These are phyloP conservation scores for Durusdinium trenchii DNA, from an alignment of 73 alveolate species.

Conservation along the genomic window DNA sequence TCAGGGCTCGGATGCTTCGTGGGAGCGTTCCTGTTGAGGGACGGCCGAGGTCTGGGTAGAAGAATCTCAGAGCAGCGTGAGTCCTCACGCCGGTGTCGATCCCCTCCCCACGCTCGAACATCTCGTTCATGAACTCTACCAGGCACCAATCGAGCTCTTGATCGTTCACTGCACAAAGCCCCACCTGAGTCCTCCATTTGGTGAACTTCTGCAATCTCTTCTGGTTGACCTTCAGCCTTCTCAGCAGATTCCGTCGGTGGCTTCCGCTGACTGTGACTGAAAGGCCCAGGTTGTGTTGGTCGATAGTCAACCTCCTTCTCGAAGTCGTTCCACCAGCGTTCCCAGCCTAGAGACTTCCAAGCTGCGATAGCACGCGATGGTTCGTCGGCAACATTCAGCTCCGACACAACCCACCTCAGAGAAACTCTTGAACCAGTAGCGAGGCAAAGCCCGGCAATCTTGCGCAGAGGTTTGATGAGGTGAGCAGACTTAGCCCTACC, in stretches of 20 bases:
- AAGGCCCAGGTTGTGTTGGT: background rate
- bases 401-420: conserved; percentile 1
- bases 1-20: conserved; percentile 17
- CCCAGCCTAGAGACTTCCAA: background rate
- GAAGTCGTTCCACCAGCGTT: conserved; percentile 38
- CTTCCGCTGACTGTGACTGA: background rate
- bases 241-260: background rate
- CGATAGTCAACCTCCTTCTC: background rate
- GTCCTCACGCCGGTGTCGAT: conserved; percentile 21
- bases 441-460: background rate
- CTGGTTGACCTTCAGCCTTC: background rate
- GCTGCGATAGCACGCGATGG: conserved; percentile 31
- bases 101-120: conserved; percentile 21
- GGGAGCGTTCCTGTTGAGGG: background rate
- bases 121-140: conserved; percentile 34
- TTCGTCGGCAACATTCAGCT: conserved; percentile 42
- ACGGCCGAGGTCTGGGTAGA: background rate
- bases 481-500: conserved; percentile 38
- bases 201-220: background rate
- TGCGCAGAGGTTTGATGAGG: background rate
- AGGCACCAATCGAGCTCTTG: background rate
- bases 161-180: no score
- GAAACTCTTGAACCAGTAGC: conserved; percentile 35
- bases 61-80: conserved; percentile 22
- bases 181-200: background rate